Conservation (phyloP, 768 basidiomycete species). For the Amanita exitialis region DNA sequence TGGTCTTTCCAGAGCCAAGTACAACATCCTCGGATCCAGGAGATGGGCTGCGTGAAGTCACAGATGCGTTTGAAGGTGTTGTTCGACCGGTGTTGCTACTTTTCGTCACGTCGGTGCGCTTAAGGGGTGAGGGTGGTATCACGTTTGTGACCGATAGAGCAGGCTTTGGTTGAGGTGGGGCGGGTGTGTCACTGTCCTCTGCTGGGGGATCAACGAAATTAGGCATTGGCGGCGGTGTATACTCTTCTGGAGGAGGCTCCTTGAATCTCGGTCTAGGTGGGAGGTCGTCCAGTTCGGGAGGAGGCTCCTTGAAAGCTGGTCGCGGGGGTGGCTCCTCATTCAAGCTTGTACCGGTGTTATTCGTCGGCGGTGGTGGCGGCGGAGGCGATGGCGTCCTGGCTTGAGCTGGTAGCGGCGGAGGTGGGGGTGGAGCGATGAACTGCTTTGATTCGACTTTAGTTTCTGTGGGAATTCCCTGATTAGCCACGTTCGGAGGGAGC, state of each 20-base stretch:
- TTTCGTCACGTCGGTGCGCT: conserved; percentile 21
- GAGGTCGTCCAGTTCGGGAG: conserved; percentile 36
- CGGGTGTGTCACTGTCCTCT: conserved; percentile 29
- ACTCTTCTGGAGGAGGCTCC: conserved; percentile 53
- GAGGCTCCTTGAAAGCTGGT: conserved; percentile 48
- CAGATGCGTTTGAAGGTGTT: conserved; percentile 1
- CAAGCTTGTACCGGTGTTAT: conserved; percentile 9
- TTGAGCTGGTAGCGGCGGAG: conserved; percentile 14
- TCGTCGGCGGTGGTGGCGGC: conserved; percentile 15
- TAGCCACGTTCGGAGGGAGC: conserved; percentile 14
- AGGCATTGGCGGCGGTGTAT: conserved; percentile 24
- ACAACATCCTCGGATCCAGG: conserved; percentile 30
- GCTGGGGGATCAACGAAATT: conserved; percentile 52
- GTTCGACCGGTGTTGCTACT: conserved; percentile 1
- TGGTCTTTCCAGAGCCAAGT: conserved; percentile 24
- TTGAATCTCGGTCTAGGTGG: conserved; percentile 42
- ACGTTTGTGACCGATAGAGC: conserved; percentile 28
- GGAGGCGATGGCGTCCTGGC: conserved; percentile 14
- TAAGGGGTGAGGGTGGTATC: conserved; percentile 44
- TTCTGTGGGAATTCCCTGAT: background rate
- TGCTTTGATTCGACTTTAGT: conserved; percentile 1
- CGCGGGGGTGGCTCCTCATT: conserved; percentile 24
- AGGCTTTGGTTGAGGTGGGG: conserved; percentile 18
- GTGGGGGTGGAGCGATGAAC: conserved; percentile 18
- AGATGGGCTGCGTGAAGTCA: conserved; percentile 33